A percentile compares a stretch with the other conserved stretches of the same genome.
phyloP scores from a whole-genome alignment of 2,329 filamentous ascomycete genomes.

The Calonectria fujianensis region DNA sequence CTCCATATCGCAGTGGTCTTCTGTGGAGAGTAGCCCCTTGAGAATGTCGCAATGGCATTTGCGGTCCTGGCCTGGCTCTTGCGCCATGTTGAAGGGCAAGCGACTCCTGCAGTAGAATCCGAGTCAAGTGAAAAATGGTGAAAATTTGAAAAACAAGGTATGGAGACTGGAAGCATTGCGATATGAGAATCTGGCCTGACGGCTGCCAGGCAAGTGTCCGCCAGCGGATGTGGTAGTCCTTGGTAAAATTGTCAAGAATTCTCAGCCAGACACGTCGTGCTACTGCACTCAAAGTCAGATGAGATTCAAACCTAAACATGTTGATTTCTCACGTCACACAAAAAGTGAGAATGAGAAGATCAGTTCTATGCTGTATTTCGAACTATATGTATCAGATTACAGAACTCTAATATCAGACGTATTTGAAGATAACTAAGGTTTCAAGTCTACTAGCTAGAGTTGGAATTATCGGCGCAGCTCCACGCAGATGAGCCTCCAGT shows the following conservation, averaged over 20 bases:
- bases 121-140: no score
- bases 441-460: constrained; percentile 10
- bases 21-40: neutral
- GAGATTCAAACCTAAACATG: neutral
- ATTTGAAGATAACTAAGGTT: neutral
- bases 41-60: neutral
- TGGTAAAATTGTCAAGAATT: no score
- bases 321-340: neutral
- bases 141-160: neutral
- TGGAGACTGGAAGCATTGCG: neutral
- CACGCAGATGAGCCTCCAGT: neutral
- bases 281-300: no score
- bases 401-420: neutral
- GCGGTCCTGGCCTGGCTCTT: neutral
- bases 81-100: neutral
- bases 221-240: neutral
- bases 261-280: no score
- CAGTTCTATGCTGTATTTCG: neutral
- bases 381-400: neutral
- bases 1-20: neutral
- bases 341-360: neutral
- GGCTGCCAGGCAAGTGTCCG: neutral
- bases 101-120: neutral
- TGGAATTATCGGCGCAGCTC: constrained; percentile 31
- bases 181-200: neutral